phyloP scores from a whole-genome alignment of 2,329 filamentous ascomycete genomes.

The Sclerotinia subarctica region DNA sequence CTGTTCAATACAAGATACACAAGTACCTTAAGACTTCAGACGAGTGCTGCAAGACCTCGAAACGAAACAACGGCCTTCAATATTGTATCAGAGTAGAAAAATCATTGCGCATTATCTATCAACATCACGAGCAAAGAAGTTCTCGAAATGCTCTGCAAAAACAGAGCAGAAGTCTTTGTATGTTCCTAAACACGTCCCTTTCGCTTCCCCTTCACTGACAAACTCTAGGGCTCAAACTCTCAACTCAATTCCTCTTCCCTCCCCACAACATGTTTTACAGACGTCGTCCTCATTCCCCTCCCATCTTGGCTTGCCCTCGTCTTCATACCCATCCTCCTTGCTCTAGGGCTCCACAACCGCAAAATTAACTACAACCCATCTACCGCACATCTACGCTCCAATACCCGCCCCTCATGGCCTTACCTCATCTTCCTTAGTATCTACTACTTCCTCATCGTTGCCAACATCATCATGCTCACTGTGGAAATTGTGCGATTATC shows the following conservation, averaged over 20 bases:
- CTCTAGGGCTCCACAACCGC: constrained; percentile 26
- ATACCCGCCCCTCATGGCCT: constrained; percentile 18
- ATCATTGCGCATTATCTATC: background rate
- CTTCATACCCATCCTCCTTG: constrained; percentile 32
- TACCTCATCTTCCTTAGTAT: constrained; percentile 27
- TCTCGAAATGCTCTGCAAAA: constrained; percentile 32
- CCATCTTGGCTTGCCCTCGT: constrained; percentile 38
- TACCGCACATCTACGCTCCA: constrained; percentile 28
- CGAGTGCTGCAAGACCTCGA: background rate
- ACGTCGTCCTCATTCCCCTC: constrained; percentile 40
- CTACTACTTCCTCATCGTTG: constrained; percentile 38
- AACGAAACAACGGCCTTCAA: background rate
- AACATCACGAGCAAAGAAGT: background rate
- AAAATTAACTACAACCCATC: constrained; percentile 29
- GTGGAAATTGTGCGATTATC: constrained; percentile 39
- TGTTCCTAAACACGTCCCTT: constrained; percentile 17
- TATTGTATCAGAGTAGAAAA: background rate
- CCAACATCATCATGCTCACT: constrained; percentile 37
- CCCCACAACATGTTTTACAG: constrained; percentile 41
- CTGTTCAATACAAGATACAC: background rate
- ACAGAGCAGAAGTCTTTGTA: constrained; percentile 40
- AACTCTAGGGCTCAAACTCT: constrained; percentile 37
- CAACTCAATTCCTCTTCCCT: constrained; percentile 37
- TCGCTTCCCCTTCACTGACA: background rate
- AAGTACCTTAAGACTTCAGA: background rate